Evolutionary conservation across 1,139 yeast genomes (phyloP).

Genomic region (Geotrichum klebahnii): DNA sequence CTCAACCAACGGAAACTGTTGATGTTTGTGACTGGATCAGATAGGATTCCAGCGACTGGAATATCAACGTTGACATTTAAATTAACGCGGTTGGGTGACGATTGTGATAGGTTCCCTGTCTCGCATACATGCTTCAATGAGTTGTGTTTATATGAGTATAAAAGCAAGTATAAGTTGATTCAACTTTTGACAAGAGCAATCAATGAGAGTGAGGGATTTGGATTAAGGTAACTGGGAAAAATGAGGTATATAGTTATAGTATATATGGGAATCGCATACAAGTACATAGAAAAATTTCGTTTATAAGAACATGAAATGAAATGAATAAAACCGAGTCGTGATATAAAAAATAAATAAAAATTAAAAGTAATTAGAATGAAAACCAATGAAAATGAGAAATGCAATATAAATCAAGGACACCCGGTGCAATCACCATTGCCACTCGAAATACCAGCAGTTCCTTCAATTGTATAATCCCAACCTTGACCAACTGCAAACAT

Average conservation of each 20-base stretch:
- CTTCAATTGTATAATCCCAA: conserved; percentile 3
- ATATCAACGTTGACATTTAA: conserved; percentile 36
- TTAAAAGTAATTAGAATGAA: too few relatives aligned
- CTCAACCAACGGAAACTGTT: conserved; percentile 58
- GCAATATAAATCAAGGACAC: too few relatives aligned
- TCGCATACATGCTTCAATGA: conserved; percentile 96
- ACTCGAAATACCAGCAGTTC: too few relatives aligned
- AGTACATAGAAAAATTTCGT: too few relatives aligned
- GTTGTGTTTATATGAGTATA: conserved; percentile 68
- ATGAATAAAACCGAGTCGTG: too few relatives aligned
- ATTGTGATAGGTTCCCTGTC: conserved; percentile 59
- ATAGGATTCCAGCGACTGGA: conserved; percentile 90
- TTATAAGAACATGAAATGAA: too few relatives aligned
- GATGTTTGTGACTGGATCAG: conserved; percentile 83
- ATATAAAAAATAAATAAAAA: too few relatives aligned
- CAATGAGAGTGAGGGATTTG: conserved; percentile 80
- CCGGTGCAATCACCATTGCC: too few relatives aligned
- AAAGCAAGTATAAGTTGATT: conserved; percentile 48
- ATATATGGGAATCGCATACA: too few relatives aligned
- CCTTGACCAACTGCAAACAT: conserved; percentile 7
- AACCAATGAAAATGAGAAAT: too few relatives aligned
- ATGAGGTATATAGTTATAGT: too few relatives aligned
- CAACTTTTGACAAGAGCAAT: conserved; percentile 63
- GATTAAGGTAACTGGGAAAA: conserved; percentile 65
- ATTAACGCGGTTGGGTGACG: conserved; percentile 45